Evolutionary conservation across 139 green algal genomes (phyloP), one percentile per base, ranked within the genome.

Genomic region (Helicosporidium sp.): DNA sequence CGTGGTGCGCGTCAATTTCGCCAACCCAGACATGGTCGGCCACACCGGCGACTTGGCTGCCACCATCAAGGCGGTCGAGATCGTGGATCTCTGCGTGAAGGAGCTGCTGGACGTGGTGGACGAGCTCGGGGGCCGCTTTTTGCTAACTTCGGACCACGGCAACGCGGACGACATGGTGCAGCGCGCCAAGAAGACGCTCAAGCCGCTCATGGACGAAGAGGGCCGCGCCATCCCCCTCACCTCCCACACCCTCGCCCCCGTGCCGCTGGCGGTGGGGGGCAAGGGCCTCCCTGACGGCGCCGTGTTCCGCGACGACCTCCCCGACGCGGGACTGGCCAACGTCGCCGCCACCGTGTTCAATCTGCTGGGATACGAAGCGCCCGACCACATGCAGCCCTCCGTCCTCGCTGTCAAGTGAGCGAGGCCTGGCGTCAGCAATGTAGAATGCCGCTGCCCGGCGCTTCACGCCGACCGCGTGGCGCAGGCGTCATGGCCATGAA

Each of bases 111-210:
- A 73, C 22, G 49, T 61, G 34, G 53, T 65, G 18, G 42, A 69
- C 23, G 48, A 60, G 41, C 31, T 75, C 5, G 46, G 61, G 40
- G 68, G 69, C 29, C 74, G 87, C 42, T 94, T 61, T 42, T 53
- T 94, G 10, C 41, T 95, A 16, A 93, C 83, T 5, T 60, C 78
- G 0, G 85, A 95, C 64, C 85, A 95, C 54, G 85, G 85, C 52
- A 95, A 95, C 64, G 79, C 78, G 2, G 85, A 95, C 52, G 85
- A 94, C 68, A 95, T 95, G 85, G 85, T 91, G 52, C 58, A 74
- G 55, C 71, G 86, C 22, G 64, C 82, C 58, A 92, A 91, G 71
- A 96, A 94, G 70, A 70, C 65, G 4, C 58, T 67, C 31, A 61
- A 82, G 58, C 64, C 73, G 0, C 42, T 92, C 10, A 49, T 60